Conservation (phyloP, 805 yeast species). For the Candida chauliodis region DNA sequence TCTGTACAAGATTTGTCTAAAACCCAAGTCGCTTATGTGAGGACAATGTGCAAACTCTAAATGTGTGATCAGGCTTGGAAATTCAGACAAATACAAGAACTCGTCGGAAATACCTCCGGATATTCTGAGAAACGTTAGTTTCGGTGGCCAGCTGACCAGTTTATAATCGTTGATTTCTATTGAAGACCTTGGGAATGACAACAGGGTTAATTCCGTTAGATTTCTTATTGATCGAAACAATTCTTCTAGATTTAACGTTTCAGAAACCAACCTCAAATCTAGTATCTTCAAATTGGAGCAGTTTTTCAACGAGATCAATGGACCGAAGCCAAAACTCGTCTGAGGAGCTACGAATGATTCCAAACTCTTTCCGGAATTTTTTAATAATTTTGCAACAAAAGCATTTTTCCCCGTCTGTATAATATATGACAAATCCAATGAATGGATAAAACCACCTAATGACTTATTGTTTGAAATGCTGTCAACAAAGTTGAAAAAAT, state of each 20-base stretch:
- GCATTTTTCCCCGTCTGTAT: conserved; percentile 93
- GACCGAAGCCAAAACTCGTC: conserved; percentile 89
- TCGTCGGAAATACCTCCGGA: conserved; percentile 89
- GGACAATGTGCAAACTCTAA: conserved; percentile 90
- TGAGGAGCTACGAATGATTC: conserved; percentile 85
- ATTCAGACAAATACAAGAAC: conserved; percentile 63
- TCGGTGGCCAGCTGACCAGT: conserved; percentile 71
- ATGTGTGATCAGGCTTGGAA: conserved; percentile 68
- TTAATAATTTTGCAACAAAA: conserved; percentile 73
- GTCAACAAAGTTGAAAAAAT: conserved; percentile 72
- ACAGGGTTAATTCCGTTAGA: conserved; percentile 59
- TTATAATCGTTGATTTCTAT: conserved; percentile 60
- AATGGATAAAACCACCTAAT: conserved; percentile 58
- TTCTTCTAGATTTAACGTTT: conserved; percentile 79
- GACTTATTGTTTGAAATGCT: conserved; percentile 48
- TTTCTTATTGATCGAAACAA: conserved; percentile 70
- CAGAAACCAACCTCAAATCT: conserved; percentile 42
- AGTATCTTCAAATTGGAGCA: conserved; percentile 38
- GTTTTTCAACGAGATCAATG: conserved; percentile 72
- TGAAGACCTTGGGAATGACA: conserved; percentile 88
- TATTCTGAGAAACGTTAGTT: conserved; percentile 64
- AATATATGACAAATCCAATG: conserved; percentile 71
- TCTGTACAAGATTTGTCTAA: conserved; percentile 56
- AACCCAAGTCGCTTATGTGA: conserved; percentile 57
- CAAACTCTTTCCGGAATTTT: conserved; percentile 67